Conservation (phyloP, 2,329 filamentous ascomycete genomes). For the Cladosporium cucumerinum region DNA sequence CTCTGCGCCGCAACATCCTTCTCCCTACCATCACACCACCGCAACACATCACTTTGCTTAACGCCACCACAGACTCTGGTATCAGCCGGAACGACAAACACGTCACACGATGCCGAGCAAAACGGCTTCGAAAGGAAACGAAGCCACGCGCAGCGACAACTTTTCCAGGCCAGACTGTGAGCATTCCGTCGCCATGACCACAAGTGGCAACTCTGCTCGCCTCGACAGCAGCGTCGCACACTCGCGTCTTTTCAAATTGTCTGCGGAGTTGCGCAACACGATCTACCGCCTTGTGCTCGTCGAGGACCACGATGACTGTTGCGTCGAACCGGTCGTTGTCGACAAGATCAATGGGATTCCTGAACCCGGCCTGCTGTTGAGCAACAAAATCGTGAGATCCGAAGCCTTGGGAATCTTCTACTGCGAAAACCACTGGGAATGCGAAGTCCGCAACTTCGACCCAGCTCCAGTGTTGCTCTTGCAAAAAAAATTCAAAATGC, state of each 20-base stretch:
- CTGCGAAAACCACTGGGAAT: background rate
- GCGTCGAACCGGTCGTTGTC: background rate
- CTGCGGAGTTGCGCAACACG: background rate
- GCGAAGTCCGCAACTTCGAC: background rate
- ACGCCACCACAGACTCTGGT: background rate
- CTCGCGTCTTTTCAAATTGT: conserved; percentile 1
- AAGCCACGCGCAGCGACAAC: background rate
- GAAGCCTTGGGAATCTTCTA: background rate
- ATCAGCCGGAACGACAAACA: background rate
- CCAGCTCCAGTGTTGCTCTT: background rate
- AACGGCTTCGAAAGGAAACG: background rate
- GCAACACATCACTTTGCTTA: background rate
- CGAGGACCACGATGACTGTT: background rate
- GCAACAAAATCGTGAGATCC: background rate
- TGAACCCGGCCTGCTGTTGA: background rate
- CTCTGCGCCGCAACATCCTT: background rate
- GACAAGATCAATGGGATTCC: background rate
- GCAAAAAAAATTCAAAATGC: background rate
- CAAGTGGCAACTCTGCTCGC: background rate
- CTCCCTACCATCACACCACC: background rate
- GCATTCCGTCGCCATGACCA: background rate
- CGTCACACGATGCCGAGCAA: background rate
- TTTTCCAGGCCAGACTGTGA: background rate
- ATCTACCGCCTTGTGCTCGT: background rate
- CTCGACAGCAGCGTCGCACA: background rate